A percentile compares a stretch with the other conserved stretches of the same genome.
These are phyloP conservation scores for Pleurozium schreberi DNA, from an alignment of 225 moss, liverwort and hornwort species.

Conservation along the genomic window DNA sequence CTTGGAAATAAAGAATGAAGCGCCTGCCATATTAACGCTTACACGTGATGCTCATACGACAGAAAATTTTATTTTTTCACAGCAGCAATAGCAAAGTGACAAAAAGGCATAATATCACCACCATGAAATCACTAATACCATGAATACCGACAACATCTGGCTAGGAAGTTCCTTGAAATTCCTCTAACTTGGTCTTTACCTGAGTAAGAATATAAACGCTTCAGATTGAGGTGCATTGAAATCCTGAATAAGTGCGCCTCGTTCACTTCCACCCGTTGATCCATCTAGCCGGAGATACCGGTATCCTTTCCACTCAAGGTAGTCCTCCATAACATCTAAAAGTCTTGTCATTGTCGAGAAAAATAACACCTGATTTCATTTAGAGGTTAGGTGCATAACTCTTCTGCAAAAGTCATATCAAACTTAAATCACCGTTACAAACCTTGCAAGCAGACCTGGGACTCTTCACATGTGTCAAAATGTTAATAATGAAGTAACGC, in stretches of 20 bases:
- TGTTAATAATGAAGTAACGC: not conserved
- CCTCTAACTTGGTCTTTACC: conserved; percentile 23
- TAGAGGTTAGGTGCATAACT: not conserved
- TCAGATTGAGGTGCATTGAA: conserved; percentile 95
- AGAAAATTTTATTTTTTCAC: not conserved
- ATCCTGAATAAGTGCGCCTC: conserved; percentile 92
- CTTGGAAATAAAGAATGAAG: not conserved
- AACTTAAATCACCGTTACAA: not conserved
- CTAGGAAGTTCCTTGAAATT: not conserved
- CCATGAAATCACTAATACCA: not conserved
- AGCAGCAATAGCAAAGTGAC: not conserved
- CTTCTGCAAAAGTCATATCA: not conserved
- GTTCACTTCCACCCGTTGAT: conserved; percentile 88
- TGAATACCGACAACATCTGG: not conserved
- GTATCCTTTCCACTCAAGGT: conserved; percentile 90
- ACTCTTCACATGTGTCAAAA: not conserved
- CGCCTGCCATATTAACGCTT: not conserved
- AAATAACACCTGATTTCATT: conserved; percentile 64
- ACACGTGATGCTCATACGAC: not conserved
- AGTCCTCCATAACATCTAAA: conserved; percentile 98
- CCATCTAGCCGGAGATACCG: conserved; percentile 90
- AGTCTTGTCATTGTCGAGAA: conserved; percentile 99
- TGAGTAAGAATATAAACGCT: conserved; percentile 89
- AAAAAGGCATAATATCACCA: not conserved
- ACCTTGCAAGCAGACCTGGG: not conserved